Conservation (phyloP, 192 early-diverging fungal genomes). For the Phlyctochytrium bullatum region DNA sequence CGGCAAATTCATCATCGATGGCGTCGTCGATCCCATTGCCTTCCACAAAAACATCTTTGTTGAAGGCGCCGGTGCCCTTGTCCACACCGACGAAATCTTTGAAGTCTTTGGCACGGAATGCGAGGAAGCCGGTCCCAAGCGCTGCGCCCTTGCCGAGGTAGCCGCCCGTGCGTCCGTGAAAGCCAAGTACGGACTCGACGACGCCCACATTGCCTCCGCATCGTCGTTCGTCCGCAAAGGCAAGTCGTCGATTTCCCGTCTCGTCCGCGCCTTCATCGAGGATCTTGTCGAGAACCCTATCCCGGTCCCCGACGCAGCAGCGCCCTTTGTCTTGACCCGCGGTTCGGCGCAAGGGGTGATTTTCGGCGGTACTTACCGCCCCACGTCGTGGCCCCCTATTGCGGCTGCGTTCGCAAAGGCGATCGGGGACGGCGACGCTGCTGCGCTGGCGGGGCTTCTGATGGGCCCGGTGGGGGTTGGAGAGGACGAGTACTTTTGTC, state of each 20-base stretch:
- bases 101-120: constrained; percentile 31
- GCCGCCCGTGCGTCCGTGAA: not conserved
- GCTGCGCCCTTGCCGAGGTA: constrained; percentile 29
- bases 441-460: not conserved
- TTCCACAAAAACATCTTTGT: constrained; percentile 14
- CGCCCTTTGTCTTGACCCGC: constrained; percentile 12
- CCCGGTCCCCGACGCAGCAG: constrained; percentile 4
- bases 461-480: not conserved
- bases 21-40: constrained; percentile 34
- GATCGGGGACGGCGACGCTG: constrained; percentile 12
- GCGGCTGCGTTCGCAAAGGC: constrained; percentile 12
- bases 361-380: constrained; percentile 14
- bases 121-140: constrained; percentile 32
- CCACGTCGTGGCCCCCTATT: constrained; percentile 15
- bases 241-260: not conserved
- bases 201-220: no score
- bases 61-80: not conserved
- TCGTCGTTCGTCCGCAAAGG: not conserved
- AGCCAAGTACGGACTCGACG: no score
- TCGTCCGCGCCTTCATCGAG: constrained; percentile 8
- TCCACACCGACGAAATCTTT: constrained; percentile 17
- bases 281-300: constrained; percentile 17
- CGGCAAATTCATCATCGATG: constrained; percentile 44
- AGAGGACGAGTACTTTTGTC: constrained; percentile 1
- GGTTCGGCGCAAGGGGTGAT: not conserved